Base-by-base conservation (phyloP, 2,329 filamentous ascomycete genomes). In the Colletotrichum shisoi region DNA sequence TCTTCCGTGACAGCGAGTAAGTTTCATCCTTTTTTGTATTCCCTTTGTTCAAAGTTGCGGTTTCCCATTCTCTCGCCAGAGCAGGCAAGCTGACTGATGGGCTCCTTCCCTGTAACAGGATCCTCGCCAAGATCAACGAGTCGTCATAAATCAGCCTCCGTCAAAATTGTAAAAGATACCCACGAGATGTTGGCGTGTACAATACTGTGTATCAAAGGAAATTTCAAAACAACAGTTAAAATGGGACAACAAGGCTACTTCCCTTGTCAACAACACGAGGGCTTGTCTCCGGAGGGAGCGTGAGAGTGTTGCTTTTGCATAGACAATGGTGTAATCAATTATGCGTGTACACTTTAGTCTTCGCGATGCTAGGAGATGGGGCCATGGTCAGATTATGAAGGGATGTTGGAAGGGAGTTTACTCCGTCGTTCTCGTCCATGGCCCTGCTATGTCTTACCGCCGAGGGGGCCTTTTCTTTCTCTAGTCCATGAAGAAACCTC, bases 121-220 rank as follows among this genome's bases (percentile, higher is more conserved):
- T 99, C 74, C 89, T 99, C 69, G 95, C 95, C 80, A 99, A 98
- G 91, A 97, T 99, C 87, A 97, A 93, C 83, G 94, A 98, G 87
- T 97, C 56, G 21, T 59, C 48, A 52, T 52, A 24, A 60, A 46
- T 51, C 39, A 42, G 11, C 44, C 15, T 15, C 21, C 49, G n/a
- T 31, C 12, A 37, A 48, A 17, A 48, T 21, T 75, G 65, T 72
- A 68, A 44, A 62, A 69, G 63, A 69, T 59, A 67, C 69, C 63
- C 60, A 70, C 58, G 63, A 67, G 37, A 34, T 58, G 42, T 63
- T 64, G 48, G 68, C 46, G 69, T 71, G 71, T 73, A 72, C 67
- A 60, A 76, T 72, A 74, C 71, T 67, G 70, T 76, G 73, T 76
- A 75, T 70, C 70, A 75, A 65, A 70, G 72, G 71, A 71, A 68